phyloP scores from a whole-genome alignment of 305 asterid species.

The Plantago coronopus region DNA sequence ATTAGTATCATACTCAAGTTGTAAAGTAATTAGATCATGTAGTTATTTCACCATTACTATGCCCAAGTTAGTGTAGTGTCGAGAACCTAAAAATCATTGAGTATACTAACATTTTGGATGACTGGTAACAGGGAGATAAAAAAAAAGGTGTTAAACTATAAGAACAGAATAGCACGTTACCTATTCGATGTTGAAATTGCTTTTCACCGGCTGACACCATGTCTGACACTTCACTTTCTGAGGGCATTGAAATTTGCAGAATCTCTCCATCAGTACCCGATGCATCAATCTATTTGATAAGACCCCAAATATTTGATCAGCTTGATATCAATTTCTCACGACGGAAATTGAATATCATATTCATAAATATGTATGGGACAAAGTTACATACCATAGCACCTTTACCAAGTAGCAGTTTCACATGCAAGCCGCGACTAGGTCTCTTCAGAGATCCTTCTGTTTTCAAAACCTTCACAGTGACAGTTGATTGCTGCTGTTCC shows the following conservation, averaged over 20 bases:
- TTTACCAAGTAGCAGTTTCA: constrained; percentile 66
- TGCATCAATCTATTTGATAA: constrained; percentile 51
- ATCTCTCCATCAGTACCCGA: constrained; percentile 82
- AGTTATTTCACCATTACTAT: not conserved
- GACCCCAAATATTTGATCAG: constrained; percentile 17
- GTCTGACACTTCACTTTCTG: constrained; percentile 56
- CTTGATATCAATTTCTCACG: constrained; percentile 10
- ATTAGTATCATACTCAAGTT: not conserved
- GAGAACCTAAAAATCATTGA: too few species aligned
- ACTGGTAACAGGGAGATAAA: not conserved
- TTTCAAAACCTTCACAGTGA: constrained; percentile 62
- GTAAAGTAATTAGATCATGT: not conserved
- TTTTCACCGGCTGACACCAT: constrained; percentile 53
- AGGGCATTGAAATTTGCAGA: constrained; percentile 61
- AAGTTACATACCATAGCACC: constrained; percentile 63
- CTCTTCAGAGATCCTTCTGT: constrained; percentile 80
- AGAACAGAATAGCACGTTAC: constrained; percentile 33
- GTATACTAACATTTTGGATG: not conserved
- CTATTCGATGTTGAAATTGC: constrained; percentile 50
- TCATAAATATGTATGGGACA: constrained; percentile 7
- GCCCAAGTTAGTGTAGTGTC: not conserved
- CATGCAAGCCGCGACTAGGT: constrained; percentile 78
- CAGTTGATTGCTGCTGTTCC: constrained; percentile 57
- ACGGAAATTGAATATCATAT: not conserved
- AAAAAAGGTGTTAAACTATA: not conserved